Conservation (phyloP, 768 basidiomycete genomes). For the Tulasnella sp. region DNA sequence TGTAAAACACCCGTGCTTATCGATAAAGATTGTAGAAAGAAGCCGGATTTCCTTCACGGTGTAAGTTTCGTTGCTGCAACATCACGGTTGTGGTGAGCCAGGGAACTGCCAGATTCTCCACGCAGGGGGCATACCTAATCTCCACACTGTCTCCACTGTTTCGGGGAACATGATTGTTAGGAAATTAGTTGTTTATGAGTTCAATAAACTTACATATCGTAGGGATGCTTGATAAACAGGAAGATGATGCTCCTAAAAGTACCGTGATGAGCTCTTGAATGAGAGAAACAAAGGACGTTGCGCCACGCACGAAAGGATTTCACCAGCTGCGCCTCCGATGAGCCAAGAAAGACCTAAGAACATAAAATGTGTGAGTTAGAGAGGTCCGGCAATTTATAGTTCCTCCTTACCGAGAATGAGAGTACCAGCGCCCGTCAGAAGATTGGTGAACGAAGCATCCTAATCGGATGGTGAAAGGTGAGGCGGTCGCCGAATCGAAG, state of each 20-base stretch:
- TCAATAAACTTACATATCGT: slow-evolving; percentile 12
- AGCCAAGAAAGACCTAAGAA: slow-evolving; percentile 74
- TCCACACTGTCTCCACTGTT: slow-evolving; percentile 71
- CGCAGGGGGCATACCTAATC: slow-evolving; percentile 39
- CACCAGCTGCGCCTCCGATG: slow-evolving; percentile 54
- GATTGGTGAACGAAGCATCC: slow-evolving; percentile 69
- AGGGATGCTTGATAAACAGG: slow-evolving; percentile 66
- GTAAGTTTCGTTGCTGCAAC: slow-evolving; percentile 48
- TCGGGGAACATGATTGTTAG: slow-evolving; percentile 46
- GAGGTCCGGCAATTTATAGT: not conserved
- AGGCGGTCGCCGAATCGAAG: slow-evolving; percentile 7
- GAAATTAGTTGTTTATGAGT: not conserved
- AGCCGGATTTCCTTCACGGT: slow-evolving; percentile 87
- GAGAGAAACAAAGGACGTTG: not conserved
- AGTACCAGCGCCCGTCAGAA: slow-evolving; percentile 73
- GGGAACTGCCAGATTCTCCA: not conserved
- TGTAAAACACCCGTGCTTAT: slow-evolving; percentile 54
- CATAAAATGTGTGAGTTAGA: not conserved
- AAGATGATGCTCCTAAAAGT: slow-evolving; percentile 85
- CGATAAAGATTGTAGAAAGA: slow-evolving; percentile 69
- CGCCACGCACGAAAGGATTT: slow-evolving; percentile 31
- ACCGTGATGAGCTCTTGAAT: slow-evolving; percentile 57
- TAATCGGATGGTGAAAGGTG: slow-evolving; percentile 38
- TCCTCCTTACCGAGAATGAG: slow-evolving; percentile 47
- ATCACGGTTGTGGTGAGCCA: slow-evolving; percentile 6